Evolutionary conservation across 352 stramenopile genomes (phyloP), one percentile per base, ranked within the genome.

Genomic region (Globisporangium cylindrosporum): DNA sequence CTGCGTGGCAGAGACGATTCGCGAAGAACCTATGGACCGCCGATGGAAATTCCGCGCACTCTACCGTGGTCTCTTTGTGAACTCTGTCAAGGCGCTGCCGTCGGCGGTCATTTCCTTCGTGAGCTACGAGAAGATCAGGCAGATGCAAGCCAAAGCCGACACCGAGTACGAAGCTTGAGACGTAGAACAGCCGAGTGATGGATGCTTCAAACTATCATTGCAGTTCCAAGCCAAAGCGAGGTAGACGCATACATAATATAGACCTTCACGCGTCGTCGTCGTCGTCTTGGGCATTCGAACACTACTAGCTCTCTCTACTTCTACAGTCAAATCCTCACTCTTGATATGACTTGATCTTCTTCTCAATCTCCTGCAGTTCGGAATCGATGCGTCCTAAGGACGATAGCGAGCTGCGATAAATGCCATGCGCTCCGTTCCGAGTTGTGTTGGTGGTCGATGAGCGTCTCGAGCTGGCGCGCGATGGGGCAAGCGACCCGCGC

Each of bases 61-160:
- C n/a, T 96, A 96, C 51, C 82, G 84, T 14, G 88, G 88, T 24
- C 68, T 94, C n/a, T 69, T 89, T 7, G 80, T 90, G 51, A 94
- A 94, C 72, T 75, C 68, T 4, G 71, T 93, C 57, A 91, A 92
- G 67, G 80, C 82, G 24, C 54, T 93, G 58, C 87, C 87, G 29
- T 84, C 84, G 15, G 85, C 84, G 0, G 69, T 92, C 3, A 89
- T 95, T 61, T 91, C 87, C 53, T 94, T 94, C 69, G 70, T 92
- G 34, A 91, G 74, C 66, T 95, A 92, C 64, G 87, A 95, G 63
- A 91, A 91, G 73, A 74, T 92, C 62, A 81, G 83, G 22, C 78
- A 88, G 62, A 73, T 87, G 61, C 78, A 85, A 36, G 64, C 74
- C 22, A 68, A 58, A 12, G 71, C 56, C 32, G 76, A 88, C n/a